Evolutionary conservation across 345 rosid genomes (phyloP).

Genomic region (Jatropha curcas): DNA sequence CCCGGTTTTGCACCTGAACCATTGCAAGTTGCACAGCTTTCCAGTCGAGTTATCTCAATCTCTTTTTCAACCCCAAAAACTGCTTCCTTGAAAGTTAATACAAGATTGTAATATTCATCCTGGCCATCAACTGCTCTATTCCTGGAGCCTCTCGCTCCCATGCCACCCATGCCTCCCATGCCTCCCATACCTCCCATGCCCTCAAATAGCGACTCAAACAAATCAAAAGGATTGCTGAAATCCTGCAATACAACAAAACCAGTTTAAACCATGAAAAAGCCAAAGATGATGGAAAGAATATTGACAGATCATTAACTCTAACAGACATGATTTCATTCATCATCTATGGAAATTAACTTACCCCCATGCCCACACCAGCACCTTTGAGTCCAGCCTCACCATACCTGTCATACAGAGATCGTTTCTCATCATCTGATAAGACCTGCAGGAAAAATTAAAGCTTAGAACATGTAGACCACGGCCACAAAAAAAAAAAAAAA

Average conservation of each 20-base stretch:
- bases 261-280: slow-evolving; percentile 19
- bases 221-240: slow-evolving; percentile 94
- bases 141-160: slow-evolving; percentile 69
- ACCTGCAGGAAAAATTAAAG: slow-evolving; percentile 51
- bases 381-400: slow-evolving; percentile 99
- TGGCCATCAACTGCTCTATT: slow-evolving; percentile 83
- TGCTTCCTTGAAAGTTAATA: slow-evolving; percentile 86
- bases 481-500: too few relatives aligned
- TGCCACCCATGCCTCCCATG: slow-evolving; percentile 67
- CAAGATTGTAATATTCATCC: slow-evolving; percentile 83
- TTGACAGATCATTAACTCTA: not conserved
- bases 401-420: slow-evolving; percentile 87
- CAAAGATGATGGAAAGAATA: not conserved
- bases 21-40: slow-evolving; percentile 78
- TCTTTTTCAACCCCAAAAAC: slow-evolving; percentile 93
- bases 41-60: slow-evolving; percentile 87
- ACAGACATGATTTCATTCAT: not conserved
- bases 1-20: slow-evolving; percentile 95
- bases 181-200: slow-evolving; percentile 94
- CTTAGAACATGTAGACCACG: slow-evolving; percentile 10
- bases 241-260: slow-evolving; percentile 49
- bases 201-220: slow-evolving; percentile 86
- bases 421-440: slow-evolving; percentile 92
- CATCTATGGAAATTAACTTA: slow-evolving; percentile 37
- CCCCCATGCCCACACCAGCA: slow-evolving; percentile 97